Base-by-base conservation (phyloP, 2,329 filamentous ascomycete genomes). In the Fusarium sulawesiense region DNA sequence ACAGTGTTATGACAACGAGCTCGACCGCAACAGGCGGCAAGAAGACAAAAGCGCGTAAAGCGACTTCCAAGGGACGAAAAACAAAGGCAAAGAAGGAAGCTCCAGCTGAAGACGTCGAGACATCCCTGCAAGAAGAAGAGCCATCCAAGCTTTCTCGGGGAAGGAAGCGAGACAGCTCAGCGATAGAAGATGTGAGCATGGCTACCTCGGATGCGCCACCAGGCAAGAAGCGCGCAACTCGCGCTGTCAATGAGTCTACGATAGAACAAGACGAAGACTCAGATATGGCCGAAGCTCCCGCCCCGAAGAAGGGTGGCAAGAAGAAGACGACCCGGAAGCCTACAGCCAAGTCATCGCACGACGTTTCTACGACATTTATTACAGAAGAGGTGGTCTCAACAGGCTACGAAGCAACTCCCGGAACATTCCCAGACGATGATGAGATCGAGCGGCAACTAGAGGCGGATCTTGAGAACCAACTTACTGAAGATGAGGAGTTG, bases 361-460 rank as follows among this genome's bases (percentile, higher is more conserved):
- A 78, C 27, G 71, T 76, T 4, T 89, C 88, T 4, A 83, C 84
- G 21, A 77, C 77, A 3, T 89, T 88, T 4, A 83, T 85, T 25
- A 77, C 83, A 34, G 86, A 87, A 2, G 85, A 86, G 18, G 79
- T 83, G 23, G 86, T 87, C 2, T 84, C 83, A 34, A 80, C 82
- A 30, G 86, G 87, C 3, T 61, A 81, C 7, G 76, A 76, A 37
- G 76, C 74, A 6, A 77, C 81, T 7, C 75, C 82, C n/a, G 79
- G 80, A 18, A 78, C 78, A 7, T 78, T 87, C 13, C 85, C 86
- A 0, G 84, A 88, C 57, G 89, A 92, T 64, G 87, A 89, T 3
- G 90, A 92, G 67, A 85, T 92, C 40, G 89, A 93, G 54, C 86
- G 86, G 23, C 88, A 88, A 50, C 81, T 93, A 2, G 86, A 91